Conservation (phyloP, 2,329 filamentous ascomycete species). For the Samsoniella hepiali region DNA sequence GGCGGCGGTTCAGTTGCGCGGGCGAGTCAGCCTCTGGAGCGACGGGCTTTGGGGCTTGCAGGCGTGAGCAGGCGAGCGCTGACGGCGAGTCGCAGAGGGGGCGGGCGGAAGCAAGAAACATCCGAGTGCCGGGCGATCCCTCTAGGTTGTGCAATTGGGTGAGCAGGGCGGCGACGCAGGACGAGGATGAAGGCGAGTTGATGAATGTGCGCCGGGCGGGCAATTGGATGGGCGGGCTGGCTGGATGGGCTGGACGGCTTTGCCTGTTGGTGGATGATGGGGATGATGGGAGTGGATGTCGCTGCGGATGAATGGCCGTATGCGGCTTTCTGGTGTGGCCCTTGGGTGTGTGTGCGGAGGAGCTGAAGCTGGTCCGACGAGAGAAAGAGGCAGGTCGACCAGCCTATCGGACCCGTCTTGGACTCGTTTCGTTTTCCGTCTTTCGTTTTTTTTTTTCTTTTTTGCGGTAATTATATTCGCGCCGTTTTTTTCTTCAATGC, state of each 20-base stretch:
- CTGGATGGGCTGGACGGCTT: not conserved
- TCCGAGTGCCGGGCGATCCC: slow-evolving; percentile 16
- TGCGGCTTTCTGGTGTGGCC: slow-evolving; percentile 6
- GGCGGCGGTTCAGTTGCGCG: not conserved
- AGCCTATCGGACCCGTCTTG: not conserved
- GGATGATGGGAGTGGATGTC: slow-evolving; percentile 9
- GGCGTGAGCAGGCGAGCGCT: not conserved
- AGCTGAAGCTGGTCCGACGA: slow-evolving; percentile 8
- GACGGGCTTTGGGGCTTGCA: slow-evolving; percentile 10
- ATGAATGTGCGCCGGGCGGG: not conserved
- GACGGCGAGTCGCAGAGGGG: not conserved
- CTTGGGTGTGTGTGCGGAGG: slow-evolving; percentile 3
- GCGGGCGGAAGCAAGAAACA: slow-evolving; percentile 5
- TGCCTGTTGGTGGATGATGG: slow-evolving; percentile 1
- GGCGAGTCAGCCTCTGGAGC: slow-evolving; percentile 17
- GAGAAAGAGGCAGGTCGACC: slow-evolving; percentile 4
- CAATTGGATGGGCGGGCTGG: not conserved
- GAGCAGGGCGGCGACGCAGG: no score
- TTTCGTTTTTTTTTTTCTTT: no score
- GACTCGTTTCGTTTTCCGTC: not conserved
- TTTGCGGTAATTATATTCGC: not conserved
- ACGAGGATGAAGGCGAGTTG: not conserved
- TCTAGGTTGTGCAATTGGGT: not conserved
- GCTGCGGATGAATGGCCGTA: not conserved
- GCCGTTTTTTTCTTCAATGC: not conserved